Conservation (phyloP, 768 basidiomycete genomes). For the Calvatia gigantea region DNA sequence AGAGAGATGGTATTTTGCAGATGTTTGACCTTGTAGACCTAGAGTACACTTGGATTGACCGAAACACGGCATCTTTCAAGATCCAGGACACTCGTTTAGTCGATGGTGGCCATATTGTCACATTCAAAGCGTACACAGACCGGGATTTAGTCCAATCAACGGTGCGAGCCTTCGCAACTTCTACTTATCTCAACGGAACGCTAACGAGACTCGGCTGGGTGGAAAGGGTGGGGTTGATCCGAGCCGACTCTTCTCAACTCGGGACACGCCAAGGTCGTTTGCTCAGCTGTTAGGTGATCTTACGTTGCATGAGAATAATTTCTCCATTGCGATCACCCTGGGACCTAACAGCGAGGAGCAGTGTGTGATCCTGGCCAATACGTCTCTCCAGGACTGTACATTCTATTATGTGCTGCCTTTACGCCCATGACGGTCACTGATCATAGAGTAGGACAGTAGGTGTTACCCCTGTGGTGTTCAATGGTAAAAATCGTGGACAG, state of each 20-base stretch:
- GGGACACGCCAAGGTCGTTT: background rate
- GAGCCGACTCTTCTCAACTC: background rate
- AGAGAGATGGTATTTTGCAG: background rate
- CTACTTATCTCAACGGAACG: background rate
- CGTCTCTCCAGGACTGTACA: background rate
- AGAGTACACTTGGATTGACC: background rate
- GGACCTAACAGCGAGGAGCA: background rate
- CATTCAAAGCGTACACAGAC: background rate
- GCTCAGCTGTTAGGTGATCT: background rate
- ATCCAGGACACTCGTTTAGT: background rate
- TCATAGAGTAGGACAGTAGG: no score
- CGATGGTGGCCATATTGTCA: no score
- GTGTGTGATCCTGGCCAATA: background rate
- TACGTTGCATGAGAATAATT: background rate
- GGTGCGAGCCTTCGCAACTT: background rate
- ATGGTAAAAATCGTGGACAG: no score
- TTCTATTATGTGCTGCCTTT: background rate
- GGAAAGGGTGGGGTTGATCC: background rate
- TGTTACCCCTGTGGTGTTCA: no score
- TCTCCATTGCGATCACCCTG: background rate
- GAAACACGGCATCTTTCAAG: background rate
- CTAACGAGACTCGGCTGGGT: background rate
- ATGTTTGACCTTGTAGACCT: background rate
- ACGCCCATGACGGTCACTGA: no score
- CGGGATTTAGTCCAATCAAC: background rate